phyloP scores from a whole-genome alignment of 495 filamentous ascomycete species.

The Penicillium lagena region DNA sequence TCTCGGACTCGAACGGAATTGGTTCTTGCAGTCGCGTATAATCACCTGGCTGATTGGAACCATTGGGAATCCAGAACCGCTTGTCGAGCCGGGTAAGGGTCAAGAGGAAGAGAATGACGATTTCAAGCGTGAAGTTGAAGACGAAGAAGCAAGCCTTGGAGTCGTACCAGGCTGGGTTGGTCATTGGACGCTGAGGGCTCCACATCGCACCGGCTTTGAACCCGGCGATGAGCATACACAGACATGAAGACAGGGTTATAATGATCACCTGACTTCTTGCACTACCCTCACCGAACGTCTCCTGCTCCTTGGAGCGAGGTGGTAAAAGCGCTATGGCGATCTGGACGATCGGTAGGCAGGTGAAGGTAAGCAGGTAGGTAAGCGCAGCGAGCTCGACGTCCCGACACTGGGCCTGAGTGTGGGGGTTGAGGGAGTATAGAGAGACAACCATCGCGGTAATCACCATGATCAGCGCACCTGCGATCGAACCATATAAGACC shows the following conservation, averaged over 20 bases:
- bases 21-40: too few relatives aligned
- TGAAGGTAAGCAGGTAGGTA: constrained; percentile 64
- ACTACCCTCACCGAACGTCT: constrained; percentile 67
- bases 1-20: too few relatives aligned
- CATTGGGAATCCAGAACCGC: constrained; percentile 57
- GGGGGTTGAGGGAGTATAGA: constrained; percentile 56
- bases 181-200: constrained; percentile 40
- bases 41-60: not conserved
- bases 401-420: constrained; percentile 45
- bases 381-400: constrained; percentile 60
- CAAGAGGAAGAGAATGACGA: constrained; percentile 59
- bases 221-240: constrained; percentile 64
- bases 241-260: constrained; percentile 42
- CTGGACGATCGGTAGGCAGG: constrained; percentile 60
- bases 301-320: constrained; percentile 32
- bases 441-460: constrained; percentile 59
- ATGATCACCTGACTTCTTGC: constrained; percentile 61
- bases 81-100: constrained; percentile 61
- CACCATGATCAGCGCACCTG: constrained; percentile 58
- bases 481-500: constrained; percentile 53
- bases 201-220: constrained; percentile 59
- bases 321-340: constrained; percentile 47
- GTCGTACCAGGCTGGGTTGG: constrained; percentile 61
- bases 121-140: constrained; percentile 71
- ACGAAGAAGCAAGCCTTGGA: constrained; percentile 68